Conservation (phyloP, 805 yeast genomes). For the Saturnispora hagleri region DNA sequence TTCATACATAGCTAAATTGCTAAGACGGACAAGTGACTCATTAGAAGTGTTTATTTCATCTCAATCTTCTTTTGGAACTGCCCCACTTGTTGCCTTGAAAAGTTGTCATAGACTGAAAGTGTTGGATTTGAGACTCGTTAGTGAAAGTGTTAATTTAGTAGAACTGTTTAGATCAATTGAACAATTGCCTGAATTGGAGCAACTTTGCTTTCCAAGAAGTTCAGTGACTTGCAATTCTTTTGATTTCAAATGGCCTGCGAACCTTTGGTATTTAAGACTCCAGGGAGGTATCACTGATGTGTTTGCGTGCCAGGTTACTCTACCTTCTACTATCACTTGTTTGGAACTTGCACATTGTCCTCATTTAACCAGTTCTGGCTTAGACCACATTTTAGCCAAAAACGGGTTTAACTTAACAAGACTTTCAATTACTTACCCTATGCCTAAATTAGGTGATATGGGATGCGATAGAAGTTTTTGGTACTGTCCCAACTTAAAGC, state of each 20-base stretch:
- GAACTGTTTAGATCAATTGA: slow-evolving; percentile 72
- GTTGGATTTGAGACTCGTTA: slow-evolving; percentile 75
- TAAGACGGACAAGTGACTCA: slow-evolving; percentile 64
- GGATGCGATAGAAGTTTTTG: slow-evolving; percentile 66
- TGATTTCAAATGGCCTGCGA: slow-evolving; percentile 70
- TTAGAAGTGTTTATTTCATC: slow-evolving; percentile 77
- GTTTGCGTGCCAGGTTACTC: slow-evolving; percentile 57
- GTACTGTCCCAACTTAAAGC: slow-evolving; percentile 64
- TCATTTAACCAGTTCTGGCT: slow-evolving; percentile 51
- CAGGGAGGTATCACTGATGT: slow-evolving; percentile 87
- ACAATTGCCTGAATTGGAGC: slow-evolving; percentile 52
- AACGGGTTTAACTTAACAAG: slow-evolving; percentile 59
- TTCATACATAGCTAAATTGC: slow-evolving; percentile 74
- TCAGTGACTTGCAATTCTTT: slow-evolving; percentile 63
- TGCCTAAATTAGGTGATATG: slow-evolving; percentile 66
- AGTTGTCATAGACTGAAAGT: slow-evolving; percentile 55
- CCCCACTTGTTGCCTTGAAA: slow-evolving; percentile 76
- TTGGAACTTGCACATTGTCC: slow-evolving; percentile 89
- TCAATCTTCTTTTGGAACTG: slow-evolving; percentile 87
- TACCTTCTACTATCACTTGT: slow-evolving; percentile 63
- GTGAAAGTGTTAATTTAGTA: slow-evolving; percentile 79
- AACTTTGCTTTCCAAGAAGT: slow-evolving; percentile 80
- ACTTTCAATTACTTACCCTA: slow-evolving; percentile 71
- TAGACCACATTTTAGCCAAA: slow-evolving; percentile 49
- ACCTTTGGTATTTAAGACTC: slow-evolving; percentile 58